A percentile compares a stretch with the other conserved stretches of the same genome.
These are phyloP conservation scores for Cordyceps farinosa DNA, from an alignment of 2,329 filamentous ascomycete species.

Conservation along the genomic window DNA sequence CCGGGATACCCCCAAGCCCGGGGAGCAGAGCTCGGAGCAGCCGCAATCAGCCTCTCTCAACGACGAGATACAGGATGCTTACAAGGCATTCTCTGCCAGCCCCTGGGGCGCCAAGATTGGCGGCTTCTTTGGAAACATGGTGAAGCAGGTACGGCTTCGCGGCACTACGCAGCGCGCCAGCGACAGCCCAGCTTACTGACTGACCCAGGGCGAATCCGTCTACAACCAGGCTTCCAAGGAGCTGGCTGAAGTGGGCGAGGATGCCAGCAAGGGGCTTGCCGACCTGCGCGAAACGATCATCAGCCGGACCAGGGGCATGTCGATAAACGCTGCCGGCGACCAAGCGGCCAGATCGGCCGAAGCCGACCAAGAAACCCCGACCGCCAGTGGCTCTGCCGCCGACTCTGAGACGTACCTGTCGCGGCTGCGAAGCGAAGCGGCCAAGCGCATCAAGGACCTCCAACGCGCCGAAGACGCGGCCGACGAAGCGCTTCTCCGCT, in stretches of 20 bases:
- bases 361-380: conserved; percentile 39
- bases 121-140: conserved; percentile 85
- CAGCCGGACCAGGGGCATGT: conserved; percentile 70
- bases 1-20: conserved; percentile 46
- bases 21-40: conserved; percentile 38
- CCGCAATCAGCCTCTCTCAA: conserved; percentile 62
- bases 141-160: conserved; percentile 68
- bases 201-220: conserved; percentile 65
- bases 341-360: conserved; percentile 25
- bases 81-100: conserved; percentile 86
- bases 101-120: conserved; percentile 88
- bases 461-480: conserved; percentile 92
- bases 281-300: conserved; percentile 66
- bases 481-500: conserved; percentile 88
- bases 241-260: conserved; percentile 71
- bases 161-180: background rate
- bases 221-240: conserved; percentile 88
- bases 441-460: conserved; percentile 81
- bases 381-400: conserved; percentile 45
- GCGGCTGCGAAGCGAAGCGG: conserved; percentile 70
- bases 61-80: conserved; percentile 88
- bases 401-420: conserved; percentile 66
- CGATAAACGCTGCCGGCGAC: conserved; percentile 48
- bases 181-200: background rate
- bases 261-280: conserved; percentile 77